Percentiles rank a stretch among this genome's conserved stretches.
Conservation (phyloP, 352 stramenopile genomes). For the Phytophthora sansomeana region DNA sequence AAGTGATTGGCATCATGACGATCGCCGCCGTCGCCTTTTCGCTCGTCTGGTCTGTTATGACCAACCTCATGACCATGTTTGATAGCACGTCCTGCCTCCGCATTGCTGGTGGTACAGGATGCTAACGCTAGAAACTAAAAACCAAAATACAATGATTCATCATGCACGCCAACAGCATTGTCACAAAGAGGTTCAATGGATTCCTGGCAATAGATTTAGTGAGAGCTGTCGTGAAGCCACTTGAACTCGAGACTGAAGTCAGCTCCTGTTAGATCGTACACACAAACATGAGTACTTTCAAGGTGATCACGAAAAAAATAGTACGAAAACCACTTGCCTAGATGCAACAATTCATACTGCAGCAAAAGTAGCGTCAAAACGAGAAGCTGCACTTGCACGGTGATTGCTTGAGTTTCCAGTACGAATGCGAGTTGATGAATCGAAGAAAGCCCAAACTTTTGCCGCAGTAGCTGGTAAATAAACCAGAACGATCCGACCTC, state of each 20-base stretch:
- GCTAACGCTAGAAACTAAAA: conserved; percentile 14
- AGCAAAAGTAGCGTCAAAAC: conserved; percentile 22
- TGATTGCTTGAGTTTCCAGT: conserved; percentile 37
- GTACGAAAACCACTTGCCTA: conserved; percentile 11
- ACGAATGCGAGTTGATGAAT: conserved; percentile 48
- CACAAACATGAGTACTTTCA: background rate
- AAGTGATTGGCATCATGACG: conserved; percentile 34
- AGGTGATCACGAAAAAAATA: background rate
- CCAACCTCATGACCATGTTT: conserved; percentile 50
- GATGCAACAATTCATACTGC: conserved; percentile 30
- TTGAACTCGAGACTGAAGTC: conserved; percentile 40
- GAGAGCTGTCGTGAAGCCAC: conserved; percentile 15
- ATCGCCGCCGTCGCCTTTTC: conserved; percentile 28
- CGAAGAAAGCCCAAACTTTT: conserved; percentile 38
- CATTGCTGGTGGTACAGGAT: conserved; percentile 43
- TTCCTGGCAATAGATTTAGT: background rate
- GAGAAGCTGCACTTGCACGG: conserved; percentile 18
- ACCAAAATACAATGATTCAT: too few species aligned
- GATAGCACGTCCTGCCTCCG: conserved; percentile 36
- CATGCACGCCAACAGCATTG: too few species aligned
- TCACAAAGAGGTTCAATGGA: background rate
- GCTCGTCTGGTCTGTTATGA: conserved; percentile 38
- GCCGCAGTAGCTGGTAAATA: conserved; percentile 33
- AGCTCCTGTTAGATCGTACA: conserved; percentile 15
- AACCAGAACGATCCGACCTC: conserved; percentile 46